Evolutionary conservation across 768 basidiomycete genomes (phyloP), one percentile per base, ranked within the genome.

Genomic region (Lactarius evosmus): DNA sequence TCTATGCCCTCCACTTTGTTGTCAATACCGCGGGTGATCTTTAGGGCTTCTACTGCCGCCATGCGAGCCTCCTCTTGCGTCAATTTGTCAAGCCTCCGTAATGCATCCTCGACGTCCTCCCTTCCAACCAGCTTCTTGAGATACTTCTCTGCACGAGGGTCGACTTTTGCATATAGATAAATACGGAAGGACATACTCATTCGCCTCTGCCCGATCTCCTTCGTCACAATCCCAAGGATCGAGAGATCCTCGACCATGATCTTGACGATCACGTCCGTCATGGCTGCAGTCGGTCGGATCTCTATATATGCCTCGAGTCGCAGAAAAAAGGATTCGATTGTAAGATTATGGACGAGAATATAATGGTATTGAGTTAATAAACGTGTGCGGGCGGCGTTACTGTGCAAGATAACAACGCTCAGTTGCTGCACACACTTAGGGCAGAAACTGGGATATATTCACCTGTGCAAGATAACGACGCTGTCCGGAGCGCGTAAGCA

Each of bases 171-270:
- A 2, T 5, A 51, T 29, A 25, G 16, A 8, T 49, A 4, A 49
- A 14, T 12, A 25, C 11, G 12, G 25, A 32, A 19, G 3, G 19
- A 52, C 51, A 17, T n/a, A 52, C 51, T 29, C 29, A n/a, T 32
- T 32, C 4, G 3, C 4, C 51, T 52, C 33, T 34, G 36, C 60
- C 33, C n/a, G 9, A 27, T 33, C 19, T 30, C 22, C 22, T 32
- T 36, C 16, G 52, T 41, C 49, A 34, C 22, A 17, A 51, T 50
- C 33, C 33, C 49, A 17, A 59, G 46, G 25, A 59, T 34, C 14
- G 22, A 50, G 6, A 59, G 58, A 16, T 51, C 25, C 16, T 59
- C 58, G 2, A 29, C 33, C 46, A 59, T 50, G 22, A 61, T 40
- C 40, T 41, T 33, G 0, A 61, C 60, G 12, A 61, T 54, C 3